Evolutionary conservation across 1,284 basidiomycete species (phyloP).

Genomic region (Apiotrichum gracile): DNA sequence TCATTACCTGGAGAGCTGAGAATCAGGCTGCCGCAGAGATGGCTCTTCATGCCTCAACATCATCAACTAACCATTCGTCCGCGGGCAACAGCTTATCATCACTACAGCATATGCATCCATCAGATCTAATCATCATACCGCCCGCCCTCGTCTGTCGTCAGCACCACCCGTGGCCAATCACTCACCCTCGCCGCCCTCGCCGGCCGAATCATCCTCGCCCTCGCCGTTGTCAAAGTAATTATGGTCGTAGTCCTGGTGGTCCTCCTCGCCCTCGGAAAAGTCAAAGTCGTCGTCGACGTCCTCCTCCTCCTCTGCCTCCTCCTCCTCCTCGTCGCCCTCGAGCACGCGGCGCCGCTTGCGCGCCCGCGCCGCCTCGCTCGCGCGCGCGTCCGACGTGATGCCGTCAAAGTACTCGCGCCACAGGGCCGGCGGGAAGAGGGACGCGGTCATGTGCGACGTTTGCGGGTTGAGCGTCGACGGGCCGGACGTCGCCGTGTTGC

Average conservation of each 20-base stretch:
- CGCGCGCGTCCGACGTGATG: neutral
- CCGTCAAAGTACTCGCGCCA: conserved; percentile 44
- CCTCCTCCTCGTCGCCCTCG: conserved; percentile 9
- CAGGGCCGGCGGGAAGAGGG: conserved; percentile 40
- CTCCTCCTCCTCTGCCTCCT: conserved; percentile 6
- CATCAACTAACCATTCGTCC: neutral
- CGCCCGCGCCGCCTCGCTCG: neutral
- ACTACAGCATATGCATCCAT: neutral
- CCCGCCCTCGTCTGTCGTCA: neutral
- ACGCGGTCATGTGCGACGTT: conserved; percentile 28
- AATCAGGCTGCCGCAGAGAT: no score
- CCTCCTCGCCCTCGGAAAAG: conserved; percentile 39
- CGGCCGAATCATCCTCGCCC: conserved; percentile 42
- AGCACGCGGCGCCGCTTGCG: conserved; percentile 6
- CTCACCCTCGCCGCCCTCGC: conserved; percentile 37
- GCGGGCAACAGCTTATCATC: no score
- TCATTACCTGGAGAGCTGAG: no score
- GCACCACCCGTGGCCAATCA: neutral
- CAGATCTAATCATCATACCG: neutral
- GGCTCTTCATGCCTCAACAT: neutral
- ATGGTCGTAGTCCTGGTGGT: conserved; percentile 47
- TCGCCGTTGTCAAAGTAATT: conserved; percentile 49
- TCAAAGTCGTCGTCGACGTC: conserved; percentile 37
- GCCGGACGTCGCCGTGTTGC: conserved; percentile 1
- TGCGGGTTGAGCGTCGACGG: conserved; percentile 22